Percentiles rank a stretch among this genome's conserved stretches.
phyloP scores from a whole-genome alignment of 768 basidiomycete species.

The Auricularia auricula-judae region DNA sequence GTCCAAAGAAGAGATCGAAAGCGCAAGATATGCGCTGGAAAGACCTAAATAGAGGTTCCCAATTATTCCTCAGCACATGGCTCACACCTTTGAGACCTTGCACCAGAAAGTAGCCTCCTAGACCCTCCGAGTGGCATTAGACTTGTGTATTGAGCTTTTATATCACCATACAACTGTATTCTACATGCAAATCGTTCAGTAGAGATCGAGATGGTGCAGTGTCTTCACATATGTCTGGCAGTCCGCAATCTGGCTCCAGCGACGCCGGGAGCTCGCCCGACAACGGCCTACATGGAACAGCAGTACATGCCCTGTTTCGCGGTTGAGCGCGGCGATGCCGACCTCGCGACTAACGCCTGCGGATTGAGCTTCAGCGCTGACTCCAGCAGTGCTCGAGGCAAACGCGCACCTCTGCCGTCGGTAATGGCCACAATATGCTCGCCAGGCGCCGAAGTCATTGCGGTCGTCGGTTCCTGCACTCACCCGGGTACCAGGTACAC shows the following conservation, averaged over 20 bases:
- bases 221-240: conserved; percentile 74
- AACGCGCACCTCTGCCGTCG: conserved; percentile 6
- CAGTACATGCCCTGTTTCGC: conserved; percentile 61
- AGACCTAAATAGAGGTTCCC: too few relatives aligned
- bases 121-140: too few relatives aligned
- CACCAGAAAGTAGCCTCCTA: too few relatives aligned
- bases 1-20: too few relatives aligned
- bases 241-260: conserved; percentile 1
- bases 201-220: conserved; percentile 73
- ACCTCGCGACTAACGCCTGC: conserved; percentile 63
- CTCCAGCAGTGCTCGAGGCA: background rate
- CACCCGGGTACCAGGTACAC: too few relatives aligned
- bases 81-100: too few relatives aligned
- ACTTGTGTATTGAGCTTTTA: too few relatives aligned
- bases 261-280: background rate
- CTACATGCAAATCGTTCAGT: conserved; percentile 33
- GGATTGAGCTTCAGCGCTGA: background rate
- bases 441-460: background rate
- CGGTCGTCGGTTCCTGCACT: background rate
- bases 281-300: conserved; percentile 59
- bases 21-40: too few relatives aligned
- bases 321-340: conserved; percentile 79
- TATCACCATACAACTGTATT: too few relatives aligned
- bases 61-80: too few relatives aligned
- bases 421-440: conserved; percentile 3